A percentile compares a stretch with the other conserved stretches of the same genome.
Conservation (phyloP, 2,329 filamentous ascomycete genomes). For the Xylaria arbuscula region DNA sequence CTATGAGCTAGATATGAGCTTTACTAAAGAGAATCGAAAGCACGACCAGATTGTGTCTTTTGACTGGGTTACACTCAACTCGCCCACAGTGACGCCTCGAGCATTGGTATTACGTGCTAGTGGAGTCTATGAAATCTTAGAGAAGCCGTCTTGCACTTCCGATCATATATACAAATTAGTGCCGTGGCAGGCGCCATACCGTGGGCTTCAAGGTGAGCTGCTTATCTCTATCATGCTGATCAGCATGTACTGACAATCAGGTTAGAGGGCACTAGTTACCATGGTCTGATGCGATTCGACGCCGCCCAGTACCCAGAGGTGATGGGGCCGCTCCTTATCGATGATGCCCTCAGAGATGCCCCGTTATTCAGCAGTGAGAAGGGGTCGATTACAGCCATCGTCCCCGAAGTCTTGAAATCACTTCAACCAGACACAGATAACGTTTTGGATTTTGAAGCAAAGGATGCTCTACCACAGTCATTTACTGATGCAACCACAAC, state of each 20-base stretch:
- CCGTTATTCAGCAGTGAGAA: slow-evolving; percentile 68
- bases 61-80: slow-evolving; percentile 72
- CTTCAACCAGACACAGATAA: slow-evolving; percentile 50
- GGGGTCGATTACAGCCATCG: slow-evolving; percentile 55
- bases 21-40: slow-evolving; percentile 62
- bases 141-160: slow-evolving; percentile 68
- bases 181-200: slow-evolving; percentile 69
- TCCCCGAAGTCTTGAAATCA: slow-evolving; percentile 56
- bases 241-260: slow-evolving; percentile 43
- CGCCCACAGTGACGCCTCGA: slow-evolving; percentile 66
- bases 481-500: slow-evolving; percentile 57
- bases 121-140: slow-evolving; percentile 70
- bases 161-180: slow-evolving; percentile 70
- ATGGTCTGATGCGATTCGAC: slow-evolving; percentile 69
- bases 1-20: slow-evolving; percentile 71
- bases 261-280: slow-evolving; percentile 63
- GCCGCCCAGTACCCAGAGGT: slow-evolving; percentile 63
- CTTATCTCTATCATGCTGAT: slow-evolving; percentile 5
- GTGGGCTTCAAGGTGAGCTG: slow-evolving; percentile 64
- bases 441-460: slow-evolving; percentile 54
- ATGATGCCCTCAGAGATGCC: slow-evolving; percentile 64
- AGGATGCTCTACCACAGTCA: slow-evolving; percentile 53
- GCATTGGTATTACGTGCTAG: slow-evolving; percentile 69
- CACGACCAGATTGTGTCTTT: slow-evolving; percentile 74
- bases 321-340: slow-evolving; percentile 65